Percentiles rank a stretch among this genome's conserved stretches.
Evolutionary conservation across 2,329 filamentous ascomycete genomes (phyloP).

Genomic region (Diaporthe vexans): DNA sequence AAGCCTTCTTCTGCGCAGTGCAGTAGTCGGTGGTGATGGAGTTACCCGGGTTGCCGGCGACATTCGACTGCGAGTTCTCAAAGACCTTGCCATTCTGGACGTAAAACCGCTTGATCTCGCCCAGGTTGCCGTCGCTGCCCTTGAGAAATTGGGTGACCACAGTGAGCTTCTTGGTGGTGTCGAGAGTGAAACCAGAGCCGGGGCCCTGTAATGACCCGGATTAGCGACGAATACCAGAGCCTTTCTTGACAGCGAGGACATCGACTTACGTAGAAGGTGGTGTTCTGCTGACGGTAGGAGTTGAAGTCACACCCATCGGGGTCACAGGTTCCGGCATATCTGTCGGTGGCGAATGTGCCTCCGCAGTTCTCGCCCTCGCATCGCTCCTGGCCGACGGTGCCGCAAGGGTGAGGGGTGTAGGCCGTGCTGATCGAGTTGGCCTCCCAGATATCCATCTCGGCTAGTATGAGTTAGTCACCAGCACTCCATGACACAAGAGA

Average conservation of each 20-base stretch:
- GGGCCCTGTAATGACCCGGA: not conserved
- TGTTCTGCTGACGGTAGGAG: conserved; percentile 72
- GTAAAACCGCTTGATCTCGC: conserved; percentile 70
- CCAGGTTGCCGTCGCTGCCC: conserved; percentile 50
- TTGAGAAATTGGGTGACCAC: conserved; percentile 74
- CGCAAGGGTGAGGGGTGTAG: conserved; percentile 72
- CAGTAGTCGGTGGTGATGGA: conserved; percentile 68
- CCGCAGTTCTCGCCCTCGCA: conserved; percentile 63
- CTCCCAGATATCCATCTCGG: conserved; percentile 70
- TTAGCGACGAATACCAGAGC: not conserved
- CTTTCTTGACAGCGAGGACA: too few species aligned
- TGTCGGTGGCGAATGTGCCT: conserved; percentile 61
- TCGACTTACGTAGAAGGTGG: conserved; percentile 63
- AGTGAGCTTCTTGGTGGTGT: conserved; percentile 69
- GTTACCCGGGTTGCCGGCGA: conserved; percentile 49
- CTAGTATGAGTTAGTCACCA: conserved; percentile 25
- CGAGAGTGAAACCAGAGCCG: conserved; percentile 68
- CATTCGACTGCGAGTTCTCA: conserved; percentile 59
- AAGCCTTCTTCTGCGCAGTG: conserved; percentile 65
- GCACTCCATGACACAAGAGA: not conserved
- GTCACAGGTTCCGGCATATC: conserved; percentile 72
- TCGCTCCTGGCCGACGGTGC: conserved; percentile 54
- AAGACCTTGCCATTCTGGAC: conserved; percentile 71
- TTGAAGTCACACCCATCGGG: conserved; percentile 78
- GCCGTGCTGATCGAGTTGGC: conserved; percentile 72